Percentiles rank a stretch among this genome's conserved stretches.
Evolutionary conservation across 441 rosid species (phyloP).

Genomic region (Euphorbia celastroides): DNA sequence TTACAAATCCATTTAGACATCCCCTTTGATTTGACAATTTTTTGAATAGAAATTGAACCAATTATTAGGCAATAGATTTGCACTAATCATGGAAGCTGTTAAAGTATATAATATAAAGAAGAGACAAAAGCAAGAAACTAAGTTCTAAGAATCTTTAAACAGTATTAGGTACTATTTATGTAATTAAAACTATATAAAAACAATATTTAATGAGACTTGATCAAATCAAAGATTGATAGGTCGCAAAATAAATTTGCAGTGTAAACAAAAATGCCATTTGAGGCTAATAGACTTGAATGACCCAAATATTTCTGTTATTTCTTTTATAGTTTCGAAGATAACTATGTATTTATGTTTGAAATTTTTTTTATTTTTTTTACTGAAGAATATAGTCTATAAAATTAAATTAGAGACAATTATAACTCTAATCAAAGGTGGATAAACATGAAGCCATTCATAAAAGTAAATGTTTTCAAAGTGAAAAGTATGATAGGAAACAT

Average conservation of each 20-base stretch:
- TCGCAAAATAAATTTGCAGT: neutral
- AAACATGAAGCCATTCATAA: too few species aligned
- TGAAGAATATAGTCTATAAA: too few species aligned
- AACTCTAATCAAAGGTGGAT: too few species aligned
- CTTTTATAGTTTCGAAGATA: too few species aligned
- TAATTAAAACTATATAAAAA: neutral
- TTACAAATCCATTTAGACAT: neutral
- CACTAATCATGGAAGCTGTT: slow-evolving; percentile 12
- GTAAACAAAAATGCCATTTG: neutral
- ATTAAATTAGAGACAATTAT: too few species aligned
- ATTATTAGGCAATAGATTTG: slow-evolving; percentile 4
- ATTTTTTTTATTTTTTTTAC: too few species aligned
- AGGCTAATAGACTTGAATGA: too few species aligned
- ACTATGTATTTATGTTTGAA: too few species aligned
- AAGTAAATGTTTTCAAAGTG: too few species aligned
- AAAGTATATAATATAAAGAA: slow-evolving; percentile 20
- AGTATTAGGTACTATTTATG: neutral
- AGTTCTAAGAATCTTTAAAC: neutral
- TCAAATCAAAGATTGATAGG: slow-evolving; percentile 1
- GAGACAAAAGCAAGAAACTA: slow-evolving; percentile 21
- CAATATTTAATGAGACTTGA: neutral
- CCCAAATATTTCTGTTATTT: too few species aligned
- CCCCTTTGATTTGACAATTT: slow-evolving; percentile 18
- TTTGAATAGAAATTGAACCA: slow-evolving; percentile 9
- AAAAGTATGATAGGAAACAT: too few species aligned